Evolutionary conservation across 768 basidiomycete species (phyloP).

Genomic region (Lactarius tabidus): DNA sequence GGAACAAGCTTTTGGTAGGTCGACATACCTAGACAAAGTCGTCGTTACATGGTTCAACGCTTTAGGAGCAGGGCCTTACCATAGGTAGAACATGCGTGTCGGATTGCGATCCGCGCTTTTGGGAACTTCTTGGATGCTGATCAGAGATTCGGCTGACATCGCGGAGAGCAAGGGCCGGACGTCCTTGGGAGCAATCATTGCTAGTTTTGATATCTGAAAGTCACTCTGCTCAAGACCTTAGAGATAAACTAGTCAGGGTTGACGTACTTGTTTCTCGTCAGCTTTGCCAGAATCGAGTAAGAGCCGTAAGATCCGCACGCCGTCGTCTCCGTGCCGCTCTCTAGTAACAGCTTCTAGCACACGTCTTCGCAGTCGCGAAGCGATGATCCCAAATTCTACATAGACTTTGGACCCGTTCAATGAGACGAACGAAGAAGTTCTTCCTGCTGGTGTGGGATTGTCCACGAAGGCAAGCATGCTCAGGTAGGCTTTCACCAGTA

Average conservation of each 20-base stretch:
- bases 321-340: slow-evolving; percentile 80
- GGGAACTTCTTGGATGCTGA: slow-evolving; percentile 91
- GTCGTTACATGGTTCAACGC: background rate
- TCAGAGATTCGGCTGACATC: slow-evolving; percentile 74
- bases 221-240: slow-evolving; percentile 10
- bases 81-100: slow-evolving; percentile 85
- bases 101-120: slow-evolving; percentile 88
- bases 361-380: slow-evolving; percentile 58
- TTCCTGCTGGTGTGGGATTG: slow-evolving; percentile 72
- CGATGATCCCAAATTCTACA: slow-evolving; percentile 75
- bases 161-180: slow-evolving; percentile 76
- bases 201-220: slow-evolving; percentile 79
- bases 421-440: slow-evolving; percentile 67
- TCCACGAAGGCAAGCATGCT: slow-evolving; percentile 76
- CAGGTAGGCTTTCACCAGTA: slow-evolving; percentile 75
- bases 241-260: background rate
- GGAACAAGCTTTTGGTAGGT: slow-evolving; percentile 77
- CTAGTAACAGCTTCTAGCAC: slow-evolving; percentile 75
- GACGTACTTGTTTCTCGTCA: slow-evolving; percentile 86
- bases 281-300: slow-evolving; percentile 82
- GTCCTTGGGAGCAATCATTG: slow-evolving; percentile 89
- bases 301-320: slow-evolving; percentile 76
- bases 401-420: slow-evolving; percentile 58
- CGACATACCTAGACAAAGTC: slow-evolving; percentile 68
- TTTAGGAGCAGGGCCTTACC: slow-evolving; percentile 45